A percentile compares a stretch with the other conserved stretches of the same genome.
These are phyloP conservation scores for Coemansia guatemalensis DNA, from an alignment of 192 early-diverging fungal genomes.

Conservation along the genomic window DNA sequence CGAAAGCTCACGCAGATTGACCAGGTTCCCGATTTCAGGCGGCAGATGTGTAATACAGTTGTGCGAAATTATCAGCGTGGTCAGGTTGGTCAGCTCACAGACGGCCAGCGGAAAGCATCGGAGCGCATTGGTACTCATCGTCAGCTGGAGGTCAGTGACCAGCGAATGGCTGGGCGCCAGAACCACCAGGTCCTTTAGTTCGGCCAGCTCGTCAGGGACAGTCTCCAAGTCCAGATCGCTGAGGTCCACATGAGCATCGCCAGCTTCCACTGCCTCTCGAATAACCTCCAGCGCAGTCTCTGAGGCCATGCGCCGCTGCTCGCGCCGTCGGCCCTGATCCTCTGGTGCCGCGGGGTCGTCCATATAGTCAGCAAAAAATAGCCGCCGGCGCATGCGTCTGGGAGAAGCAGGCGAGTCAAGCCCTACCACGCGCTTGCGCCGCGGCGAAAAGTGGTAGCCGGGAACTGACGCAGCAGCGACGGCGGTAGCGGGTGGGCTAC, in stretches of 20 bases:
- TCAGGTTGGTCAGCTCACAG: constrained; percentile 53
- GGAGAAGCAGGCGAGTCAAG: constrained; percentile 25
- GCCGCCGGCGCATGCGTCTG: constrained; percentile 43
- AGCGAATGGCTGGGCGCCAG: constrained; percentile 41
- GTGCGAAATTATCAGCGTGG: constrained; percentile 48
- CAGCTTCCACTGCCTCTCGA: constrained; percentile 48
- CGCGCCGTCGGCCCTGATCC: constrained; percentile 13
- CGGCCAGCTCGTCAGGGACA: constrained; percentile 51
- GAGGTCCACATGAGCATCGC: constrained; percentile 48
- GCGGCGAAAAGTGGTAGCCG: constrained; percentile 35
- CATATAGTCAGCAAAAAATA: constrained; percentile 44
- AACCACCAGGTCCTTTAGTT: constrained; percentile 53
- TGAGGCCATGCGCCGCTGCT: constrained; percentile 11
- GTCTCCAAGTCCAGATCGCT: constrained; percentile 49
- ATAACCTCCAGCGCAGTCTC: constrained; percentile 38
- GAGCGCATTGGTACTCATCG: constrained; percentile 36
- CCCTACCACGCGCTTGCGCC: constrained; percentile 21
- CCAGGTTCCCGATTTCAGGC: constrained; percentile 48
- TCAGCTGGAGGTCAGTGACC: constrained; percentile 40
- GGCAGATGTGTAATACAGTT: constrained; percentile 47
- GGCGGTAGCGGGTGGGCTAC: neutral
- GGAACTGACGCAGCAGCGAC: constrained; percentile 2
- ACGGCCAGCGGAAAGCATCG: constrained; percentile 37
- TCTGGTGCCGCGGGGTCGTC: constrained; percentile 24
- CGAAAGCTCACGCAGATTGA: constrained; percentile 50